phyloP scores from a whole-genome alignment of 2,329 filamentous ascomycete species.

The Cucurbitaria berberidis region DNA sequence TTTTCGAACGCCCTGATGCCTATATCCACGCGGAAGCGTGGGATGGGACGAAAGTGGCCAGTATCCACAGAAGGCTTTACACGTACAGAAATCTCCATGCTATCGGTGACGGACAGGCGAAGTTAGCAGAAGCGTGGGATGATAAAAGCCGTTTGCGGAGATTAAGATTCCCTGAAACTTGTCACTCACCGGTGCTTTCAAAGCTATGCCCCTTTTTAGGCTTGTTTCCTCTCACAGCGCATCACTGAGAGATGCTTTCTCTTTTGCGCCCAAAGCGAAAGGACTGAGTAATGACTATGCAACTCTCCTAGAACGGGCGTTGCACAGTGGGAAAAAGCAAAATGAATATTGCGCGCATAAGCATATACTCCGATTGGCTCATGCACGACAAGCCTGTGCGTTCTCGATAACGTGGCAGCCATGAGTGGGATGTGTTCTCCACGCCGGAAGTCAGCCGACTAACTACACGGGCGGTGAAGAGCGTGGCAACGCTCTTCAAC shows the following conservation, averaged over 20 bases:
- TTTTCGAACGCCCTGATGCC: background rate
- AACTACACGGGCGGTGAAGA: conserved; percentile 1
- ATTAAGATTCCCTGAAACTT: background rate
- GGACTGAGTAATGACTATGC: conserved; percentile 8
- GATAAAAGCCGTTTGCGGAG: background rate
- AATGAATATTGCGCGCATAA: background rate
- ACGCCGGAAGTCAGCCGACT: conserved; percentile 1
- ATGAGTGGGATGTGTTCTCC: conserved; percentile 3
- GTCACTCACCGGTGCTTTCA: background rate
- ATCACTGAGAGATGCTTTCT: background rate
- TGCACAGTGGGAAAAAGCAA: conserved; percentile 15
- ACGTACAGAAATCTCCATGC: background rate
- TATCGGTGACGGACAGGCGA: background rate
- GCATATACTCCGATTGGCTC: conserved; percentile 9
- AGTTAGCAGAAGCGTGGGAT: background rate
- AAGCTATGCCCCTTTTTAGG: background rate
- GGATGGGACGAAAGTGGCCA: background rate
- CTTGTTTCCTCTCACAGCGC: background rate
- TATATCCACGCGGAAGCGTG: background rate
- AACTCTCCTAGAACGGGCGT: background rate
- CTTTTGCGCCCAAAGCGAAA: background rate
- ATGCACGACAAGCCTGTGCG: background rate
- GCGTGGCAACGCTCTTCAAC: background rate
- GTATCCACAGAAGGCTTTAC: background rate
- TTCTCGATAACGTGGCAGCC: conserved; percentile 12